Base-by-base conservation (phyloP, 2,329 filamentous ascomycete genomes). In the Beauveria scarabaeidicola region DNA sequence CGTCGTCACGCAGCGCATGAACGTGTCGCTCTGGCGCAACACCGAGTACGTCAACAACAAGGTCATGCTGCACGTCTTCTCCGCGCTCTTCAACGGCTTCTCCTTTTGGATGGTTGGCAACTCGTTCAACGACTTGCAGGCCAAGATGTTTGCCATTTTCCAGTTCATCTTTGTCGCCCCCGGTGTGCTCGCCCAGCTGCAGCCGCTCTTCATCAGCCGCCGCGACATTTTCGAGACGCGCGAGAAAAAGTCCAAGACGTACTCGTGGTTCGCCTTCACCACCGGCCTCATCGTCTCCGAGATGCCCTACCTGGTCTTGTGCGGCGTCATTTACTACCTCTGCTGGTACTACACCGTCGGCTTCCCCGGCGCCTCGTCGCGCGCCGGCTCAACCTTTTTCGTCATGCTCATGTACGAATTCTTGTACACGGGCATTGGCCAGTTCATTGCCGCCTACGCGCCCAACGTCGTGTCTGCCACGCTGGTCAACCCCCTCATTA, bases 31-130 rank as follows among this genome's bases (percentile, higher is more conserved):
- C 5, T 90, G 77, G 73, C 80, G 88, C 59, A 89, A 89, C 68
- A 80, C 77, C 0, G 82, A 86, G 56, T 89, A 90, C 63, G 70
- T 86, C 59, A 82, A 83, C 69, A 87, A 83, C 75, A 87, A 87
- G 70, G 69, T 87, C 1, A 70, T 75, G 0, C 72, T 86, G 1
- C 82, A 86, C 65, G 72, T 85, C 23, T 72, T 74, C 15, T 77
- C 76, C 0, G 81, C 78, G 0, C 75, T 86, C 0, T 83, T 85
- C 72, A 84, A 82, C 66, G 83, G 82, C 1, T 86, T 86, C 63
- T 78, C 79, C 0, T 86, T 85, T 66, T 86, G 82, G 81, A 79
- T 77, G 69, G 76, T 86, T 27, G 81, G 81, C 1, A 68, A 79
- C 55, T 76, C 74, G 0, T 74, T 81, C 0, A 73, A 69, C 13